Base-by-base conservation (phyloP, 169 alveolate genomes). In the Cryptosporidium meleagridis region DNA sequence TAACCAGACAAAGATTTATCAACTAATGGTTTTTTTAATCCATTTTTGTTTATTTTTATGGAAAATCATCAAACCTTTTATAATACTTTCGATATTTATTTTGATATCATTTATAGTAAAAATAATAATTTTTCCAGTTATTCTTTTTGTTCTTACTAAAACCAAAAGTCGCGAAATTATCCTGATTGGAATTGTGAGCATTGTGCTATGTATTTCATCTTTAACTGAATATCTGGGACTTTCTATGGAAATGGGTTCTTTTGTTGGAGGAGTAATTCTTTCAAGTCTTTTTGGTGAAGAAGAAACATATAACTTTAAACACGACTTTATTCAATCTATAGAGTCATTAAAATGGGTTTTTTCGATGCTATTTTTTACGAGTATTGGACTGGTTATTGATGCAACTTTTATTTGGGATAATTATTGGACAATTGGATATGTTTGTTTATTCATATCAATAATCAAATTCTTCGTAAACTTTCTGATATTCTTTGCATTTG, bases 201-300 rank as follows among this genome's bases (percentile, higher is more conserved):
- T 80, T 44, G 51, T 80, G 70, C 65, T 80, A 4, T 37, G 89
- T 80, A 80, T 80, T 26, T 80, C 89, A 7, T 80, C 89, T 16
- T 39, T 80, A n/a, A 80, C 89, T 4, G 89, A 80, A 62, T 80
- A 80, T 45, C 21, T 80, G 21, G 89, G 89, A 16, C 68, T 80
- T 41, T 80, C 89, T 16, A 80, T 80, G 89, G 89, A 80, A 80
- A 80, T 80, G 89, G 89, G 89, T 12, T 80, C 89, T 4, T 80
- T 80, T 65, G 75, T 80, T 44, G 89, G 75, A 37, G 89, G 89
- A 23, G 65, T 80, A 14, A 80, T 80, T 41, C 44, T 80, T 1
- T 80, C 89, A 16, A 80, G 89, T 41, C 55, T 62, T 21, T 39
- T 80, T 18, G 69, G 80, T 45, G 89, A 80, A 37, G 89, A 80